A percentile compares a stretch with the other conserved stretches of the same genome.
Evolutionary conservation across 345 rosid species (phyloP).

Genomic region (Cochlearia excelsa): DNA sequence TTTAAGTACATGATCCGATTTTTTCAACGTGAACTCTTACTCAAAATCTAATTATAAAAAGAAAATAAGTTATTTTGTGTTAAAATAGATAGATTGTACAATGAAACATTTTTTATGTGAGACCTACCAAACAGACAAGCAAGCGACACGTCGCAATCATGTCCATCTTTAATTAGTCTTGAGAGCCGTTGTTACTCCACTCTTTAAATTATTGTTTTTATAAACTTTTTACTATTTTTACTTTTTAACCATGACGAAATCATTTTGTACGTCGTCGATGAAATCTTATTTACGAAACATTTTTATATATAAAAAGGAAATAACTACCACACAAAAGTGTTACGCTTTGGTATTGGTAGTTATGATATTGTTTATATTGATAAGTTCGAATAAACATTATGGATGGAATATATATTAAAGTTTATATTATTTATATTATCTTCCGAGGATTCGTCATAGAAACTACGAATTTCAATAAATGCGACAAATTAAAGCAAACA

Average conservation of each 20-base stretch:
- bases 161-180: slow-evolving; percentile 13
- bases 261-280: slow-evolving; percentile 12
- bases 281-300: slow-evolving; percentile 21
- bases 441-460: background rate
- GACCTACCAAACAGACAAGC: slow-evolving; percentile 27
- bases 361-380: background rate
- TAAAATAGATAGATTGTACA: background rate
- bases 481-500: slow-evolving; percentile 16
- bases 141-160: slow-evolving; percentile 40
- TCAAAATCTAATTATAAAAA: too few species aligned
- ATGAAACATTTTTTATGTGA: background rate
- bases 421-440: slow-evolving; percentile 10
- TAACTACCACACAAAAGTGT: too few species aligned
- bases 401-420: background rate
- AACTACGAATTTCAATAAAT: slow-evolving; percentile 6
- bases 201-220: slow-evolving; percentile 6
- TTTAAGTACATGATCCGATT: too few species aligned
- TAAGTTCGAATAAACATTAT: slow-evolving; percentile 13
- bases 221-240: slow-evolving; percentile 10
- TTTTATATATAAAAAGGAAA: background rate
- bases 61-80: background rate
- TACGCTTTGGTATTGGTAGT: too few species aligned
- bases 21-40: too few species aligned
- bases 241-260: slow-evolving; percentile 28
- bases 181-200: slow-evolving; percentile 33